Conservation (phyloP, 2,329 filamentous ascomycete species). For the Pseudocercospora pini-densiflorae region DNA sequence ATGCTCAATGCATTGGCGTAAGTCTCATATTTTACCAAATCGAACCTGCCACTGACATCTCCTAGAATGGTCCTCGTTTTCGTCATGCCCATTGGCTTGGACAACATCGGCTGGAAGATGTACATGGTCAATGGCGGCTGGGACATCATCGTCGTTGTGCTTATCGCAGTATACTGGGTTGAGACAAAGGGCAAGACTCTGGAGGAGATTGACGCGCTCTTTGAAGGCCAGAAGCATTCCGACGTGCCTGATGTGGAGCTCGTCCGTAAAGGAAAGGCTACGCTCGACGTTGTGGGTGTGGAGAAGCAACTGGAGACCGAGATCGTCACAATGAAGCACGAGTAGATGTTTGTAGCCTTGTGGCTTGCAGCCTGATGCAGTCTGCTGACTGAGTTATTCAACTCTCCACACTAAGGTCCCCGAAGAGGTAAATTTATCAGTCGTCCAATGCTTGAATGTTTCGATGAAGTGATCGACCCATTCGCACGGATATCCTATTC, state of each 20-base stretch:
- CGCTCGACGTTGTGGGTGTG: conserved; percentile 24
- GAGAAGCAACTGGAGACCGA: conserved; percentile 28
- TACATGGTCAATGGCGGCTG: conserved; percentile 52
- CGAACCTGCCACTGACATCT: conserved; percentile 1
- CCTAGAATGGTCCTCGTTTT: conserved; percentile 44
- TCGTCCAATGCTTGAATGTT: too few species aligned
- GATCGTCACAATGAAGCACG: conserved; percentile 24
- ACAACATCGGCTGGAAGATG: conserved; percentile 53
- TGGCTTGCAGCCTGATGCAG: background rate
- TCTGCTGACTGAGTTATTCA: too few species aligned
- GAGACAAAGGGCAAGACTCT: conserved; percentile 39
- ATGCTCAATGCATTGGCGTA: conserved; percentile 33
- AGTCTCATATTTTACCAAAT: conserved; percentile 5
- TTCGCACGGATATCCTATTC: background rate
- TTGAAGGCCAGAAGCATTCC: conserved; percentile 36
- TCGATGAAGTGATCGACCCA: too few species aligned
- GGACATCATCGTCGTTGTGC: conserved; percentile 45
- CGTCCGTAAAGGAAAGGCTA: conserved; percentile 27
- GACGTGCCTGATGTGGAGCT: conserved; percentile 33
- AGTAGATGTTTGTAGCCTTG: background rate
- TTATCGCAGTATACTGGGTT: conserved; percentile 42
- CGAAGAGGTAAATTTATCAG: too few species aligned
- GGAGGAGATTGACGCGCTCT: conserved; percentile 40
- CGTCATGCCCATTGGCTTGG: conserved; percentile 60
- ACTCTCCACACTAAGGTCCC: too few species aligned